phyloP scores from a whole-genome alignment of 176 grass and related monocot genomes.

The Puccinellia tenuiflora region DNA sequence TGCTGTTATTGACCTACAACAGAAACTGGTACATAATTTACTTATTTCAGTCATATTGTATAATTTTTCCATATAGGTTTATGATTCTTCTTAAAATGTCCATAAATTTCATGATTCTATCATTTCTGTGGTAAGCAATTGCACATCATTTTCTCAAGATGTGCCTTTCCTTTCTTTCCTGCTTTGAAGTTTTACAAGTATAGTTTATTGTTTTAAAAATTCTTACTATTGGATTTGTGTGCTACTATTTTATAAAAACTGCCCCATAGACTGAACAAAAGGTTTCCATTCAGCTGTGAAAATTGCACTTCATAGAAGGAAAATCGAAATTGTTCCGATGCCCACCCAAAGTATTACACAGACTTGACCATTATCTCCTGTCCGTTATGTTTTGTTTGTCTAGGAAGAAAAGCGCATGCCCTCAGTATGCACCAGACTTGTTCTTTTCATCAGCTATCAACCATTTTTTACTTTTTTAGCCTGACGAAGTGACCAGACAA shows the following conservation, averaged over 20 bases:
- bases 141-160: neutral
- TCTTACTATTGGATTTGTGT: neutral
- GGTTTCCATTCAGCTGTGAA: neutral
- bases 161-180: neutral
- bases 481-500: neutral
- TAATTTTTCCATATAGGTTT: neutral
- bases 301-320: neutral
- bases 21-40: slow-evolving; percentile 64
- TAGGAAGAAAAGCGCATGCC: neutral
- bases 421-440: neutral
- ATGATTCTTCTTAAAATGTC: neutral
- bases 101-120: neutral
- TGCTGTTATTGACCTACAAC: slow-evolving; percentile 83
- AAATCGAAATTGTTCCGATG: neutral
- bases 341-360: neutral
- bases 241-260: neutral
- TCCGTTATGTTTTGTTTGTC: neutral
- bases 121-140: neutral
- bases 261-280: neutral
- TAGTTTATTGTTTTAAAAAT: neutral
- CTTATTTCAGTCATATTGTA: neutral
- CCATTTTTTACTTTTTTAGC: neutral
- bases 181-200: neutral
- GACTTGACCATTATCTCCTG: neutral
- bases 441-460: neutral